Evolutionary conservation across 805 yeast species (phyloP).

Genomic region (Wickerhamiella siamensis): DNA sequence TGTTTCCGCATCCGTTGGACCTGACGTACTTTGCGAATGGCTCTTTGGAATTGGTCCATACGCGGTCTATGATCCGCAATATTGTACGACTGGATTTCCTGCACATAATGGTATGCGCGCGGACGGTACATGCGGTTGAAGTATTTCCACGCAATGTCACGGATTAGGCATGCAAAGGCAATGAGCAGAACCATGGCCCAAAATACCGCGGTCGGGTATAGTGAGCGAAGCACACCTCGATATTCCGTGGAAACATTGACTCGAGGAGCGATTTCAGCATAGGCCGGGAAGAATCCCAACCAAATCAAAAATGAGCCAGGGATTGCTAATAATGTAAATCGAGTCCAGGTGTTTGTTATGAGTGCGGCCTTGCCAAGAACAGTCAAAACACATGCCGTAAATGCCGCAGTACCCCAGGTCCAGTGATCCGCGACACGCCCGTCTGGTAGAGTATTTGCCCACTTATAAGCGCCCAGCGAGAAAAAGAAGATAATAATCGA

Average conservation of each 20-base stretch:
- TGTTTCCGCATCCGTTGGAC: conserved; percentile 97
- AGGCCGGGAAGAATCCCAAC: conserved; percentile 76
- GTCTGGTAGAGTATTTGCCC: conserved; percentile 44
- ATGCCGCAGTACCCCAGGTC: conserved; percentile 88
- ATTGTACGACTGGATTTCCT: conserved; percentile 90
- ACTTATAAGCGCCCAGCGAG: conserved; percentile 48
- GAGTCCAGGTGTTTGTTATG: conserved; percentile 87
- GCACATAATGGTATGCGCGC: conserved; percentile 86
- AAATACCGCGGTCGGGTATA: conserved; percentile 64
- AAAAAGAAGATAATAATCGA: conserved; percentile 73
- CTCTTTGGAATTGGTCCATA: conserved; percentile 91
- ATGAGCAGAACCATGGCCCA: conserved; percentile 74
- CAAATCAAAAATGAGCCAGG: conserved; percentile 85
- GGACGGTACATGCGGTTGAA: conserved; percentile 86
- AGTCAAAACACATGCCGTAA: conserved; percentile 74
- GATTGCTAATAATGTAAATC: conserved; percentile 77
- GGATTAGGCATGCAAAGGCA: conserved; percentile 59
- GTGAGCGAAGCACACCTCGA: conserved; percentile 58
- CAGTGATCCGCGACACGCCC: conserved; percentile 78
- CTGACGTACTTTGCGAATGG: conserved; percentile 92
- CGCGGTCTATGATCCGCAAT: conserved; percentile 92
- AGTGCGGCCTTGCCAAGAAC: conserved; percentile 92
- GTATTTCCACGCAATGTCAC: conserved; percentile 92
- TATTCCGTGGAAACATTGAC: conserved; percentile 73
- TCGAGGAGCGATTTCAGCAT: conserved; percentile 72